Conservation (phyloP, 495 filamentous ascomycete species). For the Viridothelium virens region DNA sequence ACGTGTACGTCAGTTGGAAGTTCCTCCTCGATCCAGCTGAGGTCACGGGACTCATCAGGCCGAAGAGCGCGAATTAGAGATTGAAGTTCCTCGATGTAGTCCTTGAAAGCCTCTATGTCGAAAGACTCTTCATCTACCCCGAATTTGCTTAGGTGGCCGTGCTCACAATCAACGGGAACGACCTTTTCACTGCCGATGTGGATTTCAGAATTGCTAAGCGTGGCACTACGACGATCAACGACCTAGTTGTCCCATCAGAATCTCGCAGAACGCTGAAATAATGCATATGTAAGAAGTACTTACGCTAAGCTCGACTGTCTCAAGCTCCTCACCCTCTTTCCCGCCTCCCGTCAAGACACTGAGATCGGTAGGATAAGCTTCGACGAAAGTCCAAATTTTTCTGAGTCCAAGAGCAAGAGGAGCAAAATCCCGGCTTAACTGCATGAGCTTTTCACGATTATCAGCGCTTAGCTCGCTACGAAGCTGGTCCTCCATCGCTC, state of each 20-base stretch:
- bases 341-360: background rate
- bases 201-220: background rate
- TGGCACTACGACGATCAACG: constrained; percentile 6
- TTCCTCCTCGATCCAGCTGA: constrained; percentile 6
- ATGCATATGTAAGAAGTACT: background rate
- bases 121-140: background rate
- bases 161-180: constrained; percentile 1
- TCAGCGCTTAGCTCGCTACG: background rate
- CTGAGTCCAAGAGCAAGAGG: background rate
- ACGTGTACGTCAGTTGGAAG: background rate
- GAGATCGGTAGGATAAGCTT: background rate
- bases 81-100: constrained; percentile 1
- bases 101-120: background rate
- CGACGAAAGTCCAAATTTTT: constrained; percentile 11
- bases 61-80: background rate
- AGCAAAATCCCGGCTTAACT: constrained; percentile 2
- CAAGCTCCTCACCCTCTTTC: background rate
- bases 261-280: background rate
- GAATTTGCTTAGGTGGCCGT: background rate
- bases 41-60: background rate
- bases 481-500: background rate
- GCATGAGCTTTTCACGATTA: constrained; percentile 8
- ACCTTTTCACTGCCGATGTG: constrained; percentile 2
- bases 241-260: background rate
- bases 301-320: background rate